Evolutionary conservation across 2,329 filamentous ascomycete genomes (phyloP).

Genomic region (Pyricularia sp.): DNA sequence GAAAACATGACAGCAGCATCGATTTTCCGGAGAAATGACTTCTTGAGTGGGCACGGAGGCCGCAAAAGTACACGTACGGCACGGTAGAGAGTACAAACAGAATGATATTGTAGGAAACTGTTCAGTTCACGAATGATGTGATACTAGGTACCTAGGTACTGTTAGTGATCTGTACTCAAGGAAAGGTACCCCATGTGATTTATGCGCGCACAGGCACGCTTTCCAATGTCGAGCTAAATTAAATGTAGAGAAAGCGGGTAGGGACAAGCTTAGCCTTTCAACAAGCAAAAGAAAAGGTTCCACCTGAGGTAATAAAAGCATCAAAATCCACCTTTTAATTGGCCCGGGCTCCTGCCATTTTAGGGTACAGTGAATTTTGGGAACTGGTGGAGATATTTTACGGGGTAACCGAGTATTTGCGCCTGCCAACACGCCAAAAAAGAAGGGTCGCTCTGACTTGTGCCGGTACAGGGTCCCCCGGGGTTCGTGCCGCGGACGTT

Average conservation of each 20-base stretch:
- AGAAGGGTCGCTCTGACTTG: no score
- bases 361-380: background rate
- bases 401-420: background rate
- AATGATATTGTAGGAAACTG: background rate
- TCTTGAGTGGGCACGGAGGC: background rate
- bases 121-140: background rate
- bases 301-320: background rate
- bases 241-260: no score
- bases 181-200: background rate
- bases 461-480: background rate
- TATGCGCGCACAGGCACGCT: background rate
- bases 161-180: background rate
- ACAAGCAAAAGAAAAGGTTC: background rate
- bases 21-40: background rate
- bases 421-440: background rate
- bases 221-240: background rate
- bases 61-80: background rate
- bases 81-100: background rate
- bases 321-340: background rate
- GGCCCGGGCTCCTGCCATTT: background rate
- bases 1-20: background rate
- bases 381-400: background rate
- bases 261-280: background rate
- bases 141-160: no score
- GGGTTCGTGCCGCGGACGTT: background rate